These are phyloP conservation scores for Pneumocystis wakefieldiae DNA, from an alignment of 1,139 yeast species.

Conservation along the genomic window DNA sequence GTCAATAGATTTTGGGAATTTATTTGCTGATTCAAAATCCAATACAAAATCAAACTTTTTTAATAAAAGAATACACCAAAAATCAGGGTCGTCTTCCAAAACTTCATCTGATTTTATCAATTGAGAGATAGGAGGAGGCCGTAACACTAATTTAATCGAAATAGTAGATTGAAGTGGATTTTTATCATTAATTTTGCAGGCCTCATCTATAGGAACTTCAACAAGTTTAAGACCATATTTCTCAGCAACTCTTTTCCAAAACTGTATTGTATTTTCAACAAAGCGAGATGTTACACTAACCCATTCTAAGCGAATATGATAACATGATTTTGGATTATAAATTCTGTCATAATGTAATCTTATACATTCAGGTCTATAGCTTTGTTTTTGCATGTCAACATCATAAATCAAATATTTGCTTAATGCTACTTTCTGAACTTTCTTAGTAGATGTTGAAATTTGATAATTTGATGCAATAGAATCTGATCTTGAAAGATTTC, in stretches of 20 bases:
- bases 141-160: slow-evolving; percentile 43
- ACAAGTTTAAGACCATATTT: slow-evolving; percentile 72
- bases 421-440: slow-evolving; percentile 19
- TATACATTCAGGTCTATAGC: slow-evolving; percentile 63
- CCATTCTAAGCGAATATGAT: slow-evolving; percentile 87
- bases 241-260: slow-evolving; percentile 72
- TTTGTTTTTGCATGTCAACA: slow-evolving; percentile 56
- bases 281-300: slow-evolving; percentile 74
- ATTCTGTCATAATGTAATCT: slow-evolving; percentile 81
- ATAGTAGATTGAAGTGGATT: slow-evolving; percentile 86
- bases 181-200: slow-evolving; percentile 54
- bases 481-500: not conserved
- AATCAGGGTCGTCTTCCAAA: slow-evolving; percentile 18
- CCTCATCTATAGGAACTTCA: slow-evolving; percentile 87
- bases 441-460: not conserved
- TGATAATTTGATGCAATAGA: slow-evolving; percentile 2
- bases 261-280: slow-evolving; percentile 72
- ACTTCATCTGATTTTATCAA: not conserved
- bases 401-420: slow-evolving; percentile 54
- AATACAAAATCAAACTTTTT: slow-evolving; percentile 57
- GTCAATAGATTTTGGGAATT: slow-evolving; percentile 28
- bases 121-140: slow-evolving; percentile 39
- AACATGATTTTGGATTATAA: slow-evolving; percentile 91
- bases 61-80: slow-evolving; percentile 48
- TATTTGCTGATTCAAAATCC: slow-evolving; percentile 52